Evolutionary conservation across 441 rosid species (phyloP).

Genomic region (Gossypium trilobum): DNA sequence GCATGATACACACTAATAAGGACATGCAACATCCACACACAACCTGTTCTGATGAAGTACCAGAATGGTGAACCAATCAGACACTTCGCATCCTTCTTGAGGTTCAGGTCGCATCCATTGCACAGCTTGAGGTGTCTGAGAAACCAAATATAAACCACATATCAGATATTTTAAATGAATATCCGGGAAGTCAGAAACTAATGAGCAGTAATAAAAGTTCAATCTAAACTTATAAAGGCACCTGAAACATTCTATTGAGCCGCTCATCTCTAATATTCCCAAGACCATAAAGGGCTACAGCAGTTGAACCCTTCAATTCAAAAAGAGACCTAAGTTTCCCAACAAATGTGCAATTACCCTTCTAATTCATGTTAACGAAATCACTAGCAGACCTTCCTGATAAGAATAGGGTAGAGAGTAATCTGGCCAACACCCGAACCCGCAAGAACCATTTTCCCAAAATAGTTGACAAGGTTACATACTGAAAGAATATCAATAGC

Average conservation of each 20-base stretch:
- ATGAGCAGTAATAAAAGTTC: conserved; percentile 12
- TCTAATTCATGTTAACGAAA: conserved; percentile 6
- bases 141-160: conserved; percentile 13
- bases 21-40: not conserved
- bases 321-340: conserved; percentile 8
- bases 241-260: conserved; percentile 98
- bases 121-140: conserved; percentile 88
- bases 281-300: conserved; percentile 91
- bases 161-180: not conserved
- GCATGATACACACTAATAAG: not conserved
- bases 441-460: conserved; percentile 96
- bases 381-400: conserved; percentile 54
- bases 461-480: conserved; percentile 91
- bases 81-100: conserved; percentile 63
- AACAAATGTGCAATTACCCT: conserved; percentile 1
- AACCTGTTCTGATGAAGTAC: conserved; percentile 99
- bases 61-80: conserved; percentile 96
- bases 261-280: conserved; percentile 97
- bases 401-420: conserved; percentile 75
- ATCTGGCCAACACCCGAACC: conserved; percentile 99
- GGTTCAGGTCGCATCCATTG: conserved; percentile 99
- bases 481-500: conserved; percentile 89
- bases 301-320: conserved; percentile 66
- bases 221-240: conserved; percentile 12
- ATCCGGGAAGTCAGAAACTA: conserved; percentile 14